Evolutionary conservation across 1,284 basidiomycete species (phyloP).

Genomic region (Chiua sp.): DNA sequence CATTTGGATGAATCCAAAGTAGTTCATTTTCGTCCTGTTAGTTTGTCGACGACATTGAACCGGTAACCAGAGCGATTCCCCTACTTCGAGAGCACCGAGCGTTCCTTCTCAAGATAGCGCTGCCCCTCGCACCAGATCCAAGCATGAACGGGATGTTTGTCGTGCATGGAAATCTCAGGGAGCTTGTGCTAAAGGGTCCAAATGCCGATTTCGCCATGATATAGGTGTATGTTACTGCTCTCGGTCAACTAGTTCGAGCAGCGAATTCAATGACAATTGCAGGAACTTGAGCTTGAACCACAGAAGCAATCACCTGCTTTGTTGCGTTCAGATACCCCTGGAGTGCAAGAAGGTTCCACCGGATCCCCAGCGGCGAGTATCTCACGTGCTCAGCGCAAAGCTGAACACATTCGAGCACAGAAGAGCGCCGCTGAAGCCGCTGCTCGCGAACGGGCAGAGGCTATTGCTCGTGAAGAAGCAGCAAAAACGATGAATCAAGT

Average conservation of each 20-base stretch:
- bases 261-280: neutral
- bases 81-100: neutral
- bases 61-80: neutral
- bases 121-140: neutral
- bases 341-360: too few species aligned
- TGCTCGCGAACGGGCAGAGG: neutral
- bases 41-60: too few species aligned
- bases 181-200: conserved; percentile 31
- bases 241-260: conserved; percentile 11
- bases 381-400: neutral
- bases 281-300: conserved; percentile 3
- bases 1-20: too few species aligned
- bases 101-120: too few species aligned
- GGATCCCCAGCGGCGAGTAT: too few species aligned
- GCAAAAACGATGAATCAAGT: neutral
- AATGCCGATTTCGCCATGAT: conserved; percentile 29
- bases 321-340: too few species aligned
- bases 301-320: neutral
- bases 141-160: conserved; percentile 13
- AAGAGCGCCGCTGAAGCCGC: neutral
- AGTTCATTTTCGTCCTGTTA: too few species aligned
- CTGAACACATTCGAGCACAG: neutral
- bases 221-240: neutral
- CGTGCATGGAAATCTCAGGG: conserved; percentile 37
- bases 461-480: neutral